A percentile compares a stretch with the other conserved stretches of the same genome.
Conservation (phyloP, 306 rosid species). For the Ziziphus jujuba region DNA sequence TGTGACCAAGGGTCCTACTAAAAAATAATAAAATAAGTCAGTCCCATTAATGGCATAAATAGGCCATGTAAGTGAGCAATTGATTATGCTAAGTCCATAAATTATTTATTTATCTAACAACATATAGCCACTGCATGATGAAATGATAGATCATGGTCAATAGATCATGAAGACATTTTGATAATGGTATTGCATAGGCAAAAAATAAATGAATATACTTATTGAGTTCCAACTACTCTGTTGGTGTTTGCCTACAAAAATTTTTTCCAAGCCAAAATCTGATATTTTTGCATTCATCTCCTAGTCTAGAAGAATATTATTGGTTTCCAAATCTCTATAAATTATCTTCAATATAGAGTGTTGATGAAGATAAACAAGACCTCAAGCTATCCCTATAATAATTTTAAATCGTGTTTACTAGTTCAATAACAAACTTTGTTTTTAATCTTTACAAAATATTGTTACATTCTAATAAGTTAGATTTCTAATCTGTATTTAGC, state of each 20-base stretch:
- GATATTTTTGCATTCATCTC: slow-evolving; percentile 73
- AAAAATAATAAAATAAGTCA: too few relatives aligned
- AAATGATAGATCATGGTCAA: too few relatives aligned
- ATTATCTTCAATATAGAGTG: slow-evolving; percentile 73
- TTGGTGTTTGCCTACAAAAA: slow-evolving; percentile 60
- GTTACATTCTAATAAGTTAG: too few relatives aligned
- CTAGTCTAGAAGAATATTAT: slow-evolving; percentile 59
- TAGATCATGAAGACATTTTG: neutral
- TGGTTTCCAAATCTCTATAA: slow-evolving; percentile 62
- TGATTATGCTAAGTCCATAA: too few relatives aligned
- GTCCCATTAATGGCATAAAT: too few relatives aligned
- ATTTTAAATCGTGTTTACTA: slow-evolving; percentile 63
- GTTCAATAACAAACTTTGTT: slow-evolving; percentile 31
- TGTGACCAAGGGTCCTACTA: too few relatives aligned
- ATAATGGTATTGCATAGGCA: too few relatives aligned
- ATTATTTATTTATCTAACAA: too few relatives aligned
- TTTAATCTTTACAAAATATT: slow-evolving; percentile 27
- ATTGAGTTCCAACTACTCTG: slow-evolving; percentile 74
- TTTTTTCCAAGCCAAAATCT: slow-evolving; percentile 70
- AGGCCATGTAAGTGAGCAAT: too few relatives aligned
- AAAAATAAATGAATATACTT: slow-evolving; percentile 32
- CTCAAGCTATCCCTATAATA: slow-evolving; percentile 64
- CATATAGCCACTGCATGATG: slow-evolving; percentile 47
- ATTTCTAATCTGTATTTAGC: neutral
- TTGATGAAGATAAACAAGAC: slow-evolving; percentile 75